Evolutionary conservation across 768 basidiomycete genomes (phyloP).

Genomic region (Imleria badia): DNA sequence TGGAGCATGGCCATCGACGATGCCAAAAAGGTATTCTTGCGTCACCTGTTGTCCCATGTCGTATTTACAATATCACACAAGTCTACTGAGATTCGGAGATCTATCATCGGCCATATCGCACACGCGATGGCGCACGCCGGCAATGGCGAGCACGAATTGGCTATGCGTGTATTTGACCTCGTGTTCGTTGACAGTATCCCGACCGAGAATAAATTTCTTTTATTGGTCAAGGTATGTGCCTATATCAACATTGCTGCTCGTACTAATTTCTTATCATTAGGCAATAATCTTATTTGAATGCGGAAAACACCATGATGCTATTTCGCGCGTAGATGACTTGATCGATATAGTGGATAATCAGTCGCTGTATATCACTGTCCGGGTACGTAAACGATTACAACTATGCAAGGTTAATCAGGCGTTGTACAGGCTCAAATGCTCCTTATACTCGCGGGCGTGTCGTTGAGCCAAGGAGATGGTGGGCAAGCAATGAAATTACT

Average conservation of each 20-base stretch:
- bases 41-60: not conserved
- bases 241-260: not conserved
- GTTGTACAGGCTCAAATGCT: constrained; percentile 1
- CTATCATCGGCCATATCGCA: not conserved
- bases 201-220: constrained; percentile 3
- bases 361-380: not conserved
- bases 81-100: not conserved
- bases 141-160: not conserved
- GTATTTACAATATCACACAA: not conserved
- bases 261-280: not conserved
- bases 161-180: constrained; percentile 9
- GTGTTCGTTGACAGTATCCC: not conserved
- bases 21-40: not conserved
- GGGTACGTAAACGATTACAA: not conserved
- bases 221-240: constrained; percentile 10
- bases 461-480: not conserved
- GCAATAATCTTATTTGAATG: constrained; percentile 3
- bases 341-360: not conserved
- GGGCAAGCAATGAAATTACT: not conserved
- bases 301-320: constrained; percentile 4
- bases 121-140: not conserved
- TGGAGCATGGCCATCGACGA: not conserved
- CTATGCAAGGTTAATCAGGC: too few species aligned
- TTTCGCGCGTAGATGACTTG: constrained; percentile 3
- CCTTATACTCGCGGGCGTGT: not conserved